Evolutionary conservation across 768 basidiomycete genomes (phyloP), one percentile per base, ranked within the genome.

Genomic region (Russula earlei): DNA sequence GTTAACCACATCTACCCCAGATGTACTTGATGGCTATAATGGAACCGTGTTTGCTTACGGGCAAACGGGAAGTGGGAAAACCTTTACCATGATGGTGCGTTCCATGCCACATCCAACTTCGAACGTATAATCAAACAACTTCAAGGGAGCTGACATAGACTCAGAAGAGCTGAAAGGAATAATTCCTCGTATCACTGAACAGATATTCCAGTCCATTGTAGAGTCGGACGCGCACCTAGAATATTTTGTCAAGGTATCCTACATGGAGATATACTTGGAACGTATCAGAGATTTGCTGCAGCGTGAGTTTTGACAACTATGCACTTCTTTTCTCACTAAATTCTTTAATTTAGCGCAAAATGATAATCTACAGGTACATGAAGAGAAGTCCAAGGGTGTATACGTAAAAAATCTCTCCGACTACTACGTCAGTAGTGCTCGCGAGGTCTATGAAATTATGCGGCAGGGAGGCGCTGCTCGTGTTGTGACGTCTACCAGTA

Each of bases 191-290:
- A 97, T 99, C 61, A 95, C 95, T 4, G 94, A 99, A 69, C 96
- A 99, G 70, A 96, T 99, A 67, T 99, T 99, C 71, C 89, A 93
- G 61, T 92, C 92, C 48, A 99, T 99, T 67, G 85, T 96, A 55
- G 85, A 92, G 66, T 95, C 93, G 53, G 95, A 97, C 63, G 80
- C 89, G 34, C 91, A 91, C 69, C 74, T 99, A 55, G 96, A 99
- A 71, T 99, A 99, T 70, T 83, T 97, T 62, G 96, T 99, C 69
- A 99, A 99, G 73, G 96, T 97, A 49, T 96, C 92, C 34, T 99
- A 98, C 71, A 97, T 99, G 95, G 96, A 99, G 74, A 98, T 99
- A 57, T 99, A 99, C 71, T 78, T 98, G 58, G 96, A 99, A 71
- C 83, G 86, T 60, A 91, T 99, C 62, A 81, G 94, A 50, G 96